phyloP scores from a whole-genome alignment of 176 grass and related monocot genomes.

The Bolboschoenus planiculmis region DNA sequence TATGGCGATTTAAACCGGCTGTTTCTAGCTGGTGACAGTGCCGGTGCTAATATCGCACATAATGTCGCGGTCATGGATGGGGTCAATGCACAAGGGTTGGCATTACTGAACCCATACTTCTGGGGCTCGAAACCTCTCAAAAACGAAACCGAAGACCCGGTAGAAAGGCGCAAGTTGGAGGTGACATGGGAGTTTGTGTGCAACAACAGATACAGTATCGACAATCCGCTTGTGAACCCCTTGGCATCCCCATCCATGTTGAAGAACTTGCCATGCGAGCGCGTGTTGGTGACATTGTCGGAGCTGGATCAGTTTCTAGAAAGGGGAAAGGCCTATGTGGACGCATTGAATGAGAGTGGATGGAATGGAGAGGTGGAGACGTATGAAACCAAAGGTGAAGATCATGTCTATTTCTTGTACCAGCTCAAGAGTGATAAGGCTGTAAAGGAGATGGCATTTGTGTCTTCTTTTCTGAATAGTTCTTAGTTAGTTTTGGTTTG shows the following conservation, averaged over 20 bases:
- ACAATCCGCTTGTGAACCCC: slow-evolving; percentile 64
- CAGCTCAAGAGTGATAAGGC: slow-evolving; percentile 31
- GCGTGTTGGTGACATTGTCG: slow-evolving; percentile 46
- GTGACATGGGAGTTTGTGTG: slow-evolving; percentile 53
- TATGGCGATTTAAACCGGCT: slow-evolving; percentile 37
- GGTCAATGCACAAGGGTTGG: slow-evolving; percentile 36
- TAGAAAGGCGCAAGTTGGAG: slow-evolving; percentile 40
- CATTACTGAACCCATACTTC: slow-evolving; percentile 60
- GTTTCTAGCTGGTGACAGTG: slow-evolving; percentile 74
- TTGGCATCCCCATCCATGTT: slow-evolving; percentile 20
- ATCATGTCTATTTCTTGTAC: slow-evolving; percentile 56
- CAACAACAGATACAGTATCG: slow-evolving; percentile 37
- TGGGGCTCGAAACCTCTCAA: slow-evolving; percentile 60
- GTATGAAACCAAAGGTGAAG: slow-evolving; percentile 53
- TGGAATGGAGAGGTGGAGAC: slow-evolving; percentile 45
- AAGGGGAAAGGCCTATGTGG: slow-evolving; percentile 46
- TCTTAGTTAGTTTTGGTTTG: slow-evolving; percentile 2
- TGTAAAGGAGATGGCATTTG: slow-evolving; percentile 38
- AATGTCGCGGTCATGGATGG: slow-evolving; percentile 34
- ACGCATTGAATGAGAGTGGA: slow-evolving; percentile 41
- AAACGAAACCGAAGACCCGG: slow-evolving; percentile 43
- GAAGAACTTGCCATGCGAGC: slow-evolving; percentile 29
- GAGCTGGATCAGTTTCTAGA: slow-evolving; percentile 44
- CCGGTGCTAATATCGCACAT: slow-evolving; percentile 67
- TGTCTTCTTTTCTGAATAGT: slow-evolving; percentile 37